Conservation (phyloP, 768 basidiomycete species). For the Agaricus subrufescens region DNA sequence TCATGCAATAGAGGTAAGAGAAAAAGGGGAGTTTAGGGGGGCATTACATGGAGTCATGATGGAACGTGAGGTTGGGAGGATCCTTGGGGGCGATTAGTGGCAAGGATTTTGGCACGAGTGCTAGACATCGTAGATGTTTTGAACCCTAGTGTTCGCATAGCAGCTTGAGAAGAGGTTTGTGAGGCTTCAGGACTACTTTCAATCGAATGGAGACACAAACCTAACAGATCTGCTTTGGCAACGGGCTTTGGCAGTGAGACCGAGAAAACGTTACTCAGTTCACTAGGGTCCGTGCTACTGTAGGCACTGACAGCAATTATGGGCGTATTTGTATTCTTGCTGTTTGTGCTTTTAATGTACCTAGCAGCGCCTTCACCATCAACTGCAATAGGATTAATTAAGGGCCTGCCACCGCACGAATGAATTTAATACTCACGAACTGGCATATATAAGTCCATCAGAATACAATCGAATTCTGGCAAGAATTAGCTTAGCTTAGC, state of each 20-base stretch:
- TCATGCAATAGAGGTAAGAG: conserved; percentile 12
- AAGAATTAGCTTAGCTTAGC: conserved; percentile 17
- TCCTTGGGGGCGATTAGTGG: conserved; percentile 20
- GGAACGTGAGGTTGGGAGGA: conserved; percentile 16
- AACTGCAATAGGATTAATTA: conserved; percentile 37
- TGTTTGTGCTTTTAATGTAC: conserved; percentile 95
- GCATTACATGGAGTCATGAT: conserved; percentile 27
- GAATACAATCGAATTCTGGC: conserved; percentile 89
- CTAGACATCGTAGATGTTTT: conserved; percentile 74
- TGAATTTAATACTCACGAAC: conserved; percentile 53
- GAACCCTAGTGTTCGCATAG: conserved; percentile 87
- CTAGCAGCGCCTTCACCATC: conserved; percentile 96
- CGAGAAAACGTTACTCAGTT: conserved; percentile 66
- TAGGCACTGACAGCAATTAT: conserved; percentile 92
- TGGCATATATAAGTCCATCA: conserved; percentile 96
- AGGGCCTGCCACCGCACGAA: not conserved
- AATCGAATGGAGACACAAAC: conserved; percentile 23
- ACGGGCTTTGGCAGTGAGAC: conserved; percentile 87
- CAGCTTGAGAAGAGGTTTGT: conserved; percentile 26
- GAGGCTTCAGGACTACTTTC: not conserved
- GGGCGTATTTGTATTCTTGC: conserved; percentile 90
- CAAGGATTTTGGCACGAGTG: conserved; percentile 48
- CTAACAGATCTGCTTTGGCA: conserved; percentile 79
- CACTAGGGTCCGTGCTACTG: conserved; percentile 62
- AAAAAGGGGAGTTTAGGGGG: conserved; percentile 16